Evolutionary conservation across 2,329 filamentous ascomycete genomes (phyloP), one percentile per base, ranked within the genome.

Genomic region (Epichloe baconii): DNA sequence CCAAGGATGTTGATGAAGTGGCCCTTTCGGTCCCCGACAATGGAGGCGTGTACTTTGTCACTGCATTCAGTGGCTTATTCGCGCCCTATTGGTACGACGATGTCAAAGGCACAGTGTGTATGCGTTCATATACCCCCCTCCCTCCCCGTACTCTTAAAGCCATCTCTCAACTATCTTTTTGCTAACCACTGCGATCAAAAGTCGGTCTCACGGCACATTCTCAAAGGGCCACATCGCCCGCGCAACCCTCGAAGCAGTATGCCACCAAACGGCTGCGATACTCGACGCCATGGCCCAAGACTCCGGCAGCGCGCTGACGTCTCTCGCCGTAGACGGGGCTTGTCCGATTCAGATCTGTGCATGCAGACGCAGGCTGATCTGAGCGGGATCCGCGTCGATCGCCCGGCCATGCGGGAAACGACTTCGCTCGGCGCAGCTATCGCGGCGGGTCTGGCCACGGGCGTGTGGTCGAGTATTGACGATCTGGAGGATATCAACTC

Each of bases 21-120:
- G 77, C 77, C 34, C 68, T 70, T 59, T 72, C 70, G 0, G 77
- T 80, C 7, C 59, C 70, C 2, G 85, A 95, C 65, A 94, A 85
- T 54, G 89, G 88, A 51, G 89, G 89, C 7, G 84, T 89, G 50
- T 80, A 90, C 17, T 83, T 95, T 60, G 89, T 95, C 54, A 95
- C 89, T 3, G 89, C 89, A 1, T 95, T 95, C 65, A 89, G 85
- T 66, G 89, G 89, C 50, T 76, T 95, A 3, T 95, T 95, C 64
- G 89, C 89, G 1, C 89, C 89, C 0, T 95, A 95, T 68, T 95
- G 89, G 89, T 91, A 95, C 55, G 88, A 95, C 63, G 87, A 94
- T 68, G 88, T 88, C 19, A 85, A 89, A 65, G 89, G 89, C 53
- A 95, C 89, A 5, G 80, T 93, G 51, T 90, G 78, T 82, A 71